Conservation (phyloP, 805 yeast genomes). For the Maudiozyma saulgeensis region DNA sequence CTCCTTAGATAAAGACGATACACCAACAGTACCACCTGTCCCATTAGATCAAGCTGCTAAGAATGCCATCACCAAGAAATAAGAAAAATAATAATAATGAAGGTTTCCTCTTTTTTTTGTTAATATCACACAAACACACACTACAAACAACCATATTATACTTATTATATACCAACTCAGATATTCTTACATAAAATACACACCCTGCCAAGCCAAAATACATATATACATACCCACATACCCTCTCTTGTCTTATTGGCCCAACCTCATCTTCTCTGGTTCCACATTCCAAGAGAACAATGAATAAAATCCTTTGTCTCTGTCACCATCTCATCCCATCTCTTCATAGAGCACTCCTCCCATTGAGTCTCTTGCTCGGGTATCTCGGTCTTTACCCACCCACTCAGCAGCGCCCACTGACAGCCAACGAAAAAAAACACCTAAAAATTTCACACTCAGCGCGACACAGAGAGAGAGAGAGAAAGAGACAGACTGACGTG, state of each 20-base stretch:
- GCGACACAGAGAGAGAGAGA: too few relatives aligned
- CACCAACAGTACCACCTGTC: constrained; percentile 14
- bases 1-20: constrained; percentile 31
- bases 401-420: too few relatives aligned
- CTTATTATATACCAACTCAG: background rate
- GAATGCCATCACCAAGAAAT: constrained; percentile 13
- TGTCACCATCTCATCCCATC: background rate
- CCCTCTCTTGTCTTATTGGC: too few relatives aligned
- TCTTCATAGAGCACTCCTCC: too few relatives aligned
- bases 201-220: background rate
- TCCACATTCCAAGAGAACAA: too few relatives aligned
- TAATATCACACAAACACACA: background rate
- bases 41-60: constrained; percentile 14
- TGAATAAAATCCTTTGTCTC: background rate
- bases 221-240: background rate
- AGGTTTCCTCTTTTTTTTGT: too few relatives aligned
- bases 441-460: too few relatives aligned
- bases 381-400: too few relatives aligned
- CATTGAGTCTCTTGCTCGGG: too few relatives aligned
- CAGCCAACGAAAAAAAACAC: too few relatives aligned
- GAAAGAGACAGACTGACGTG: too few relatives aligned
- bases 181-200: background rate
- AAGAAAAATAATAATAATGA: background rate
- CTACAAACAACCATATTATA: background rate
- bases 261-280: too few relatives aligned